Conservation (phyloP, 164 flowering plant species). For the Stephania cephalantha region DNA sequence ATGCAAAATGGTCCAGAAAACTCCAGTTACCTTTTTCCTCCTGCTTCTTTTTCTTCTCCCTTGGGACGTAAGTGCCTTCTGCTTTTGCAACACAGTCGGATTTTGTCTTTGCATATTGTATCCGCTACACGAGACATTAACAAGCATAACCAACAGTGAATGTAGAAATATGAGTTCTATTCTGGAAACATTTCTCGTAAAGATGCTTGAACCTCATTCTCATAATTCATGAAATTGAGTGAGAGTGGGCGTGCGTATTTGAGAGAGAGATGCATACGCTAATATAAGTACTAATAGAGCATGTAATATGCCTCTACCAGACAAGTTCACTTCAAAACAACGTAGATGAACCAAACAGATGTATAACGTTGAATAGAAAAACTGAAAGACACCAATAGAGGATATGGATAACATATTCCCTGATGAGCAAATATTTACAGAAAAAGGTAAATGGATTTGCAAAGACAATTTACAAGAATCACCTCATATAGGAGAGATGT, state of each 20-base stretch:
- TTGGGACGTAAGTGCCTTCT: conserved; percentile 68
- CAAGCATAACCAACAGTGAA: not conserved
- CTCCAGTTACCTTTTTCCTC: conserved; percentile 75
- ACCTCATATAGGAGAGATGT: too few species aligned
- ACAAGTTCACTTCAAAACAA: not conserved
- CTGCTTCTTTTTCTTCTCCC: conserved; percentile 91
- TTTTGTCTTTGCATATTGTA: conserved; percentile 92
- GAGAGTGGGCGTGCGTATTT: too few species aligned
- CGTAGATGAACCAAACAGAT: not conserved
- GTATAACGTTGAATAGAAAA: not conserved
- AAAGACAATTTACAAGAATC: not conserved
- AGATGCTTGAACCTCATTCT: not conserved
- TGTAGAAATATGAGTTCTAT: not conserved
- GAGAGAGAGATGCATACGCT: not conserved
- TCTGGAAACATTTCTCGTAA: not conserved
- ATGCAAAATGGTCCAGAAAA: not conserved
- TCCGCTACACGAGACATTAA: conserved; percentile 45
- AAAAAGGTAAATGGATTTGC: not conserved
- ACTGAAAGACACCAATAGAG: not conserved
- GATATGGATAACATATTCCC: not conserved
- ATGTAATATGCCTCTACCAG: not conserved
- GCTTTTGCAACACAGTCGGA: conserved; percentile 92
- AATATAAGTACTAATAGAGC: not conserved
- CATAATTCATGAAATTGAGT: not conserved
- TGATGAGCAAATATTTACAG: not conserved